Base-by-base conservation (phyloP, 129 eudicot species). In the Mikania micrantha region DNA sequence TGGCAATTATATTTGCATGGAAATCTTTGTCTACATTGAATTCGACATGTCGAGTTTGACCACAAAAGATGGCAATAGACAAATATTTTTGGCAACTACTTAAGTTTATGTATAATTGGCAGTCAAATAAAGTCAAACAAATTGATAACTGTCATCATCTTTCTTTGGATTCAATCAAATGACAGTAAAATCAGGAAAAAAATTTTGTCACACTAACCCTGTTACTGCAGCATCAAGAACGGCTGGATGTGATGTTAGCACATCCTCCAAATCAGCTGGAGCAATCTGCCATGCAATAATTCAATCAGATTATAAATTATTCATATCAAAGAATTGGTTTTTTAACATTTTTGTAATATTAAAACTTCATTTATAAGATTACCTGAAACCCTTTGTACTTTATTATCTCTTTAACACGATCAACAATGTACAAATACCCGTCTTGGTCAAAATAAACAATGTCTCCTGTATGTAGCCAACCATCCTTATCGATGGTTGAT, bases 381-480 rank as follows among this genome's bases (percentile, higher is more conserved):
- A 93, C 98, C 95, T 93, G 98, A 73, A 82, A 94, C 36, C 99
- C 99, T 31, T 94, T 94, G 85, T 84, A 94, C 77, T 94, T 94
- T 83, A 94, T 89, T 32, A 89, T 77, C 81, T 94, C 99, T 74
- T 94, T 94, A 67, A 94, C 38, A 2, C 97, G 86, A 71, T 89
- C 99, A 27, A 89, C 71, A 19, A 89, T 78, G 74, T 89, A 67
- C 59, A 94, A 74, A 63, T 82, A 85, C 27, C 97, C 99, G 12
- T 94, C 86, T 74, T 81, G 40, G 67, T 94, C 97, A 76, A 94
- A 89, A 64, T 83, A 86, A 25, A 80, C 95, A 67, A 94, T 85
- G 74, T 94, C 99, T 13, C 99, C 99, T 0, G 96, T 94, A 54
- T 77, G 95, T 17, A 94, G 69, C 96, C 96, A 94, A 62, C 99